Base-by-base conservation (phyloP, 495 filamentous ascomycete genomes). In the Daldinia bambusicola region DNA sequence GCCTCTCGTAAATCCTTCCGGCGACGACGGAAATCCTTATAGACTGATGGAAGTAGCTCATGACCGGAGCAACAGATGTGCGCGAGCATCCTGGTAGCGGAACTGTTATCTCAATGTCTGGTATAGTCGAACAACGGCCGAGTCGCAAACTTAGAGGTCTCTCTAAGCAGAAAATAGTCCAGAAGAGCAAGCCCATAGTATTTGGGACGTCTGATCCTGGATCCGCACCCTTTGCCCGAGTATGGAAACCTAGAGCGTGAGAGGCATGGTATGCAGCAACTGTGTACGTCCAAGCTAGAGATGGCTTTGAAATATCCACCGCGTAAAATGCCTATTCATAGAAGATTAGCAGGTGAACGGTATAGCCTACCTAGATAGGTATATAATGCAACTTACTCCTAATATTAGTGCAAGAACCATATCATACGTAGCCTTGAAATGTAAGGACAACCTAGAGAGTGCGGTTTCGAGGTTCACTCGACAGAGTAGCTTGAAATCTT, bases 161-260 rank as follows among this genome's bases (percentile, higher is more conserved):
- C 10, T 53, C 50, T 12, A 53, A 26, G 13, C 8, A 12, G 13
- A 31, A 53, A 6, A 53, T 14, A 4, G 1, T 31, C 50, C 50
- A 53, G 50, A 53, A 53, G 20, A 53, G 50, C 7, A 22, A 31
- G 9, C 50, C 50, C 12, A 30, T 13, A 9, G 32, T 30, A 31
- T 53, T 53, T 14, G 26, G 20, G 8, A 12, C 20, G 9, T 30
- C 50, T 30, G 50, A 31, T 53, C 12, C 13, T 13, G 22, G 13
- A 7, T 53, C 13, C 32, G 20, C 26, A 12, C 20, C 20, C 50
- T 53, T 30, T 3, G 20, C 20, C 31, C 50, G 50, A 14, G 50
- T 53, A 32, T 53, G 50, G 14, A 53, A 53, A 9, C 50, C 50
- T 20, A 53, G 50, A 20, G 26, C 9, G 8, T 31, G 30, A 53